Conservation (phyloP, 768 basidiomycete species). For the Trametes gibbosa region DNA sequence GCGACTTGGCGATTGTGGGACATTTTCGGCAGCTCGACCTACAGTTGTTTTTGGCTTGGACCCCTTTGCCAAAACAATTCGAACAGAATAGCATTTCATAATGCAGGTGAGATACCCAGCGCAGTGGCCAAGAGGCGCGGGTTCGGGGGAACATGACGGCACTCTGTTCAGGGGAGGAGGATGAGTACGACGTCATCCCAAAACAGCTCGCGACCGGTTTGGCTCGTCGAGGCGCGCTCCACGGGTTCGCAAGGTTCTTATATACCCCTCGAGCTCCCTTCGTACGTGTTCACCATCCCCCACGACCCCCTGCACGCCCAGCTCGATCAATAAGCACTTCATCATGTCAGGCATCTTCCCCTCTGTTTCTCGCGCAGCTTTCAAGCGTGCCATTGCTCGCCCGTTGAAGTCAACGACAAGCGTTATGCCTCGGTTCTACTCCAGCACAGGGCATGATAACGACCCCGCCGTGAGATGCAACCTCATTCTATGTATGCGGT, state of each 20-base stretch:
- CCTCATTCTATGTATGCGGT: no score
- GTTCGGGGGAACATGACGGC: neutral
- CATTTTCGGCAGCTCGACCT: no score
- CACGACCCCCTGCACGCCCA: neutral
- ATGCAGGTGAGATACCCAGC: no score
- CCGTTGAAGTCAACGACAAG: conserved; percentile 12
- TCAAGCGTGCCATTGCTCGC: conserved; percentile 24
- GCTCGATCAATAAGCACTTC: neutral
- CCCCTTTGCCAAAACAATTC: no score
- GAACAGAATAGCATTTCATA: no score
- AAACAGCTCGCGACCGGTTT: neutral
- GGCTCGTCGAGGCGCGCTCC: neutral
- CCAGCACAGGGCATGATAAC: conserved; percentile 35
- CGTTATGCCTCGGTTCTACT: conserved; percentile 21
- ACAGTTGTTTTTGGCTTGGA: no score
- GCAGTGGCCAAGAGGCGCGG: no score
- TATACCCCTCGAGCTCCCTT: neutral
- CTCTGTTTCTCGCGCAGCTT: conserved; percentile 23
- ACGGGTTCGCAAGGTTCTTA: conserved; percentile 1
- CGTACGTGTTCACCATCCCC: neutral
- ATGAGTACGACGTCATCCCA: conserved; percentile 15
- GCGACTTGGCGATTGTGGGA: no score
- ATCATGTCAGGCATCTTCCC: conserved; percentile 26
- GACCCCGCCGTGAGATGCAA: conserved; percentile 31
- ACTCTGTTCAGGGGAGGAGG: neutral